These are phyloP conservation scores for Cucumis sativus DNA, from an alignment of 306 rosid genomes.

Conservation along the genomic window DNA sequence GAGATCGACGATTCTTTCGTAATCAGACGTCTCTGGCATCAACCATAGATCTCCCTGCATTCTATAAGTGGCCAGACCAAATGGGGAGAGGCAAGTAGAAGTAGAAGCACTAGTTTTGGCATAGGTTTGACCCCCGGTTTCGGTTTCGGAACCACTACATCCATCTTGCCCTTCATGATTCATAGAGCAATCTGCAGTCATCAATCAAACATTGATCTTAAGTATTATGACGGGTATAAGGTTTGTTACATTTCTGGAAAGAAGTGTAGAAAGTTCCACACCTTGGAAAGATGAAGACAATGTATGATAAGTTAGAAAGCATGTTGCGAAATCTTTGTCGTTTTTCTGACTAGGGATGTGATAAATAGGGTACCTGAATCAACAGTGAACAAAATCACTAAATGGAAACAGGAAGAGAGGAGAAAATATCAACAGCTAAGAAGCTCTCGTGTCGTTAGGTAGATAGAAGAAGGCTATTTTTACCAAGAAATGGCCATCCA, in stretches of 20 bases:
- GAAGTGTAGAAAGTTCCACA: slow-evolving; percentile 4
- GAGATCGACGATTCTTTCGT: slow-evolving; percentile 27
- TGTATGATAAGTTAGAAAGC: slow-evolving; percentile 78
- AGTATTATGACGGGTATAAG: not conserved
- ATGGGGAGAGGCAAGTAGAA: slow-evolving; percentile 32
- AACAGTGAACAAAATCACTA: not conserved
- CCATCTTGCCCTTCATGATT: slow-evolving; percentile 1
- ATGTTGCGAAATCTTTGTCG: slow-evolving; percentile 49
- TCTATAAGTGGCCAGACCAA: slow-evolving; percentile 58
- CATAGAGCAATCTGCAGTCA: slow-evolving; percentile 2
- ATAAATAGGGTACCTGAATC: slow-evolving; percentile 68
- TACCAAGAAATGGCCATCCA: slow-evolving; percentile 96
- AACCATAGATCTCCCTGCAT: slow-evolving; percentile 58
- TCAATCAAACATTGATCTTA: not conserved
- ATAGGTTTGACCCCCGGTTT: slow-evolving; percentile 6
- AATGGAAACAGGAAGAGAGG: not conserved
- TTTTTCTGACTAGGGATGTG: slow-evolving; percentile 42
- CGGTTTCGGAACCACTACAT: not conserved
- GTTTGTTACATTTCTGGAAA: not conserved
- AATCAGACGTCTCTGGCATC: slow-evolving; percentile 30
- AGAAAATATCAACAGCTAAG: not conserved
- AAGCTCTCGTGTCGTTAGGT: not conserved
- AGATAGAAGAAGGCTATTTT: slow-evolving; percentile 10
- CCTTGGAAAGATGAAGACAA: slow-evolving; percentile 75
- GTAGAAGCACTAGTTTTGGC: not conserved